Conservation (phyloP, 2,329 filamentous ascomycete genomes). For the Paraconiothyrium sp. region DNA sequence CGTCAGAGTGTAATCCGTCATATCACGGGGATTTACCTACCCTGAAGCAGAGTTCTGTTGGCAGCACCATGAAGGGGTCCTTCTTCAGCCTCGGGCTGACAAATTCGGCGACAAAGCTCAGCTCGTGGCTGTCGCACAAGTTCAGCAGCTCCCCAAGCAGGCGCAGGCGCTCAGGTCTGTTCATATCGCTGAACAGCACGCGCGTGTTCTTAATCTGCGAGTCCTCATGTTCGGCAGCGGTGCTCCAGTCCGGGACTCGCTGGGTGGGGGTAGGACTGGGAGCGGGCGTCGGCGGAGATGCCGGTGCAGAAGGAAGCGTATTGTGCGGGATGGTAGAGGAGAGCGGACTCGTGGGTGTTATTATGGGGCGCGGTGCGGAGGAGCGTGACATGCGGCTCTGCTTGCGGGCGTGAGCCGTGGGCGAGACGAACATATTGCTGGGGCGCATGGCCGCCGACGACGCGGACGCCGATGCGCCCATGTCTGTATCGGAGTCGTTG, state of each 20-base stretch:
- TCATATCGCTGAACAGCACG: conserved; percentile 80
- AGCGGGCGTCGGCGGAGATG: conserved; percentile 73
- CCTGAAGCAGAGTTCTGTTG: conserved; percentile 89
- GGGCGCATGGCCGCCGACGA: conserved; percentile 42
- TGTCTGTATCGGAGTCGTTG: conserved; percentile 48
- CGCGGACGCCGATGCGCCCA: conserved; percentile 45
- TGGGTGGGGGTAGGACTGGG: conserved; percentile 72
- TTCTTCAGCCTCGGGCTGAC: conserved; percentile 95
- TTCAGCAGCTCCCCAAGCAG: conserved; percentile 89
- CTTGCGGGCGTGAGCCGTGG: conserved; percentile 47
- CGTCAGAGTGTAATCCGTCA: neutral
- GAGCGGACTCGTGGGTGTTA: conserved; percentile 61
- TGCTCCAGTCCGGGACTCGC: conserved; percentile 76
- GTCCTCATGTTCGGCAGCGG: conserved; percentile 82
- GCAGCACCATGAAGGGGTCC: conserved; percentile 91
- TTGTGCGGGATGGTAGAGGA: conserved; percentile 64
- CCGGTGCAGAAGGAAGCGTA: conserved; percentile 70
- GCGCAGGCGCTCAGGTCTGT: conserved; percentile 77
- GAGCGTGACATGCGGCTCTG: conserved; percentile 53
- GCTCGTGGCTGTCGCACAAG: conserved; percentile 91
- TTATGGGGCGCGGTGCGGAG: conserved; percentile 56
- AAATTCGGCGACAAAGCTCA: conserved; percentile 96
- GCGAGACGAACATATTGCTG: conserved; percentile 45
- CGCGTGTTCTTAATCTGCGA: conserved; percentile 81
- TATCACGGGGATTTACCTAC: conserved; percentile 62